Percentiles rank a stretch among this genome's conserved stretches.
Conservation (phyloP, 2,329 filamentous ascomycete genomes). For the Uncinocarpus reesii region DNA sequence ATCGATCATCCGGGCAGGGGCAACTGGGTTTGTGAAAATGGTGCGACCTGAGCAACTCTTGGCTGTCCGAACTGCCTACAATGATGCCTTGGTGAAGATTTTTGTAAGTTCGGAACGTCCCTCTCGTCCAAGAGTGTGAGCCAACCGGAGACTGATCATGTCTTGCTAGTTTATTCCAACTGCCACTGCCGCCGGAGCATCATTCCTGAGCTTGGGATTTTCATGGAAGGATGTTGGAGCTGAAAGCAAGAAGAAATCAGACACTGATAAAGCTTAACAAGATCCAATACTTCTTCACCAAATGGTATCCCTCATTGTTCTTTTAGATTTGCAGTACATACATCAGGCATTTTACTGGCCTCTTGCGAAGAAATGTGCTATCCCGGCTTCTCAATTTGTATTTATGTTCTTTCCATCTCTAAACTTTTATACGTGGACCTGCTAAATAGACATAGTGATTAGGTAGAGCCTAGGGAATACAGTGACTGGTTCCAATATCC, state of each 20-base stretch:
- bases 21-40: slow-evolving; percentile 2
- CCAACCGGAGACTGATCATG: not conserved
- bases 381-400: no score
- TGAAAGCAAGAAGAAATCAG: not conserved
- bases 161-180: not conserved
- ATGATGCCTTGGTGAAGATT: slow-evolving; percentile 8
- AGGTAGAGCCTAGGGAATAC: no score
- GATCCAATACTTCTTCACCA: not conserved
- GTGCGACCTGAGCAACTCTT: not conserved
- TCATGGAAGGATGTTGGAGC: slow-evolving; percentile 6
- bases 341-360: no score
- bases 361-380: no score
- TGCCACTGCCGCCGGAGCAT: not conserved
- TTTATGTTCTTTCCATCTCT: no score
- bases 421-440: no score
- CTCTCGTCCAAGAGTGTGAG: not conserved
- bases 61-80: slow-evolving; percentile 2
- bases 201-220: slow-evolving; percentile 1
- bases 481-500: no score
- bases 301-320: no score
- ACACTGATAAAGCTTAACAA: not conserved
- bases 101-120: not conserved
- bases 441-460: no score
- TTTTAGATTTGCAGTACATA: no score
- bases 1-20: slow-evolving; percentile 2